Base-by-base conservation (phyloP, 1,139 yeast genomes). In the Debaryomyces singareniensis region DNA sequence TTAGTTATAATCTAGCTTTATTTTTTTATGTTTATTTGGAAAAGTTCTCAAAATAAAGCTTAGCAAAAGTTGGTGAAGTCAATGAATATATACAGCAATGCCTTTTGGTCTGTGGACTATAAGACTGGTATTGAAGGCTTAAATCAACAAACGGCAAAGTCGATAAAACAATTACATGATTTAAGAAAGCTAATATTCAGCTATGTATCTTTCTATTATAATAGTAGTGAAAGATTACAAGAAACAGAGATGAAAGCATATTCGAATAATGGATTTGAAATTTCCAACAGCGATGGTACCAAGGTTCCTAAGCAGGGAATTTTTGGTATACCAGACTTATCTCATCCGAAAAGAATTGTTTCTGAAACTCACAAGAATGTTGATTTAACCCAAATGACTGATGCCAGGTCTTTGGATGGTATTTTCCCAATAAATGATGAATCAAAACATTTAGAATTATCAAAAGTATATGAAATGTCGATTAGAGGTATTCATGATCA, bases 101-200 rank as follows among this genome's bases (percentile, higher is more conserved):
- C 43, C 24, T 67, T 59, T 47, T 68, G 73, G 71, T 58, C 71
- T 4, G 48, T 70, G 3, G 74, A 68, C 47, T 63, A 58, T 37
- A 47, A 44, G 24, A 44, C 62, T 4, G 70, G 71, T 2, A 54
- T 67, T 13, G 56, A 53, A 16, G 44, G 39, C 26, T 42, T 68
- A 23, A 43, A 51, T 13, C 36, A 40, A 3, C 71, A 66, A 38
- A 50, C 60, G 15, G 36, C 42, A 13, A 44, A 51, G 16, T 63
- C 71, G 9, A 42, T 67, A 18, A 45, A 47, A 16, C 73, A 67
- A 43, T 44, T 65, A 6, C 72, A 67, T 38, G 71, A 66, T 27
- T 50, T 66, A 15, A 51, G 70, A 15, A 58, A 51, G 33, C 50
- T 67, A 39, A 63, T 65, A 26, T 58, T 61, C 39, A 53, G 45